Percentiles rank a stretch among this genome's conserved stretches.
Conservation (phyloP, 225 moss, liverwort and hornwort genomes). For the Physcomitrellopsis africana region DNA sequence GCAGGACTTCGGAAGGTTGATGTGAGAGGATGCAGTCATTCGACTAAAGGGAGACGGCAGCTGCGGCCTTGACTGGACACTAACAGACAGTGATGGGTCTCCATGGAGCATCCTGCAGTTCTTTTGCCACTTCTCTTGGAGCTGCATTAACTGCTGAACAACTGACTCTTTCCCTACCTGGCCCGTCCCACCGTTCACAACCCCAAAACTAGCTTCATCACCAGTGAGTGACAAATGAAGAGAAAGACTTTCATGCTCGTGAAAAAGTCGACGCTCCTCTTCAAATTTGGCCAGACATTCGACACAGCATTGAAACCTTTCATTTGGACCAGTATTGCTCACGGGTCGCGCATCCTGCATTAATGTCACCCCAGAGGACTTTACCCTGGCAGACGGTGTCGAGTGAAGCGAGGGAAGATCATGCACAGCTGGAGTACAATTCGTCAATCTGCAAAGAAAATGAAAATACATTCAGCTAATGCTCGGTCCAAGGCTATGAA, state of each 20-base stretch:
- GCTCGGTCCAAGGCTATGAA: too few species aligned
- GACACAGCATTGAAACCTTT: constrained; percentile 38
- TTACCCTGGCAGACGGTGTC: neutral
- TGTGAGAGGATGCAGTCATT: constrained; percentile 30
- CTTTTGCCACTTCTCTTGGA: constrained; percentile 60
- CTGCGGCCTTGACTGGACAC: constrained; percentile 26
- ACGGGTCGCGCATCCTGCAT: constrained; percentile 13
- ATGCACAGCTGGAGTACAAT: constrained; percentile 10
- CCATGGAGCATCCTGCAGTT: constrained; percentile 52
- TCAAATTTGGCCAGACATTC: constrained; percentile 54
- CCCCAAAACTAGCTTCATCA: constrained; percentile 31
- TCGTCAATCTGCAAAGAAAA: constrained; percentile 32
- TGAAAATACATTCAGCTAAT: too few species aligned
- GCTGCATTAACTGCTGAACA: constrained; percentile 42
- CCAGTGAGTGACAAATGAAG: constrained; percentile 37
- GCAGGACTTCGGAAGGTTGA: constrained; percentile 22
- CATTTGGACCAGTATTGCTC: neutral
- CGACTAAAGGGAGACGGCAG: constrained; percentile 40
- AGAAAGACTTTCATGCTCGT: constrained; percentile 49
- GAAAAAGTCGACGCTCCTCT: constrained; percentile 41
- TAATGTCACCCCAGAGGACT: constrained; percentile 16
- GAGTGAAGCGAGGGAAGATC: neutral
- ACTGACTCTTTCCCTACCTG: constrained; percentile 42
- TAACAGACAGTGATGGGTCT: constrained; percentile 22
- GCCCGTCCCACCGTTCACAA: constrained; percentile 16